Evolutionary conservation across 23 red algal species (phyloP).

Genomic region (Agarophyton chilense): DNA sequence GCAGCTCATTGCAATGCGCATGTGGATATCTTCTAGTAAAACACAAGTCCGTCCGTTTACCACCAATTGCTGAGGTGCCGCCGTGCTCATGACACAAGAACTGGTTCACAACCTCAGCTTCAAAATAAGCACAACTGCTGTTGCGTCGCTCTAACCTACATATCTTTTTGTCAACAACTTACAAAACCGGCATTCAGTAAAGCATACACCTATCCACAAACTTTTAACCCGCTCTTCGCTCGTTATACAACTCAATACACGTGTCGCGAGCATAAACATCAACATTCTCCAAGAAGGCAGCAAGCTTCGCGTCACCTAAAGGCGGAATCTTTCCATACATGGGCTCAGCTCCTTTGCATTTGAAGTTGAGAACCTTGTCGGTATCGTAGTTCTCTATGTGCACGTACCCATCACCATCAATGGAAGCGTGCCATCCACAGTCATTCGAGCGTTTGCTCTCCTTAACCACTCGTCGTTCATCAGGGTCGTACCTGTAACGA

Average conservation of each 20-base stretch:
- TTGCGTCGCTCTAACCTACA: no score
- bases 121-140: no score
- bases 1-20: no score
- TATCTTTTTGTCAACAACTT: no score
- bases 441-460: conserved; percentile 6
- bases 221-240: not conserved
- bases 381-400: conserved; percentile 47
- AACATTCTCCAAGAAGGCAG: conserved; percentile 39
- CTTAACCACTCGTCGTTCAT: not conserved
- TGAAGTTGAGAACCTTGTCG: conserved; percentile 20
- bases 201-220: not conserved
- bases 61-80: no score
- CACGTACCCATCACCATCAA: conserved; percentile 39
- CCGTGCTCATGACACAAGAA: no score
- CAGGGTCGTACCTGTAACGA: conserved; percentile 12
- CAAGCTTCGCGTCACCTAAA: conserved; percentile 44
- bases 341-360: conserved; percentile 42
- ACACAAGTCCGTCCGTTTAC: no score
- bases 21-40: no score
- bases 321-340: conserved; percentile 26
- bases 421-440: conserved; percentile 39
- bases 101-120: no score
- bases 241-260: conserved; percentile 22
- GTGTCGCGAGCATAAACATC: conserved; percentile 4
- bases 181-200: no score